phyloP scores from a whole-genome alignment of 805 yeast genomes.

The Ogataea trehalophila region DNA sequence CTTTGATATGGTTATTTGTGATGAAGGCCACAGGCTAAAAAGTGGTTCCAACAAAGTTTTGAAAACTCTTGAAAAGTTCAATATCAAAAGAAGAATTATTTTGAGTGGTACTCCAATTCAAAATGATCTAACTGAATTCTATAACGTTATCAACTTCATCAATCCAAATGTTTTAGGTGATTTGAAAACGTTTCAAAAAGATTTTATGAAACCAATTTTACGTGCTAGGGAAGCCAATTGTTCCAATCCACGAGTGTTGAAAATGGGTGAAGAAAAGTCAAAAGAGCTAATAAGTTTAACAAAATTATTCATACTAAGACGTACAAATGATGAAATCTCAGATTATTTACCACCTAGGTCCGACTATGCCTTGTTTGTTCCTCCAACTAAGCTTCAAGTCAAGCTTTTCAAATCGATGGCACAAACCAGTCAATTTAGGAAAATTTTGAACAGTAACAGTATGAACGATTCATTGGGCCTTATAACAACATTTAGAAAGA shows the following conservation, averaged over 20 bases:
- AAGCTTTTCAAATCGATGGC: conserved; percentile 49
- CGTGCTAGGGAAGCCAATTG: conserved; percentile 65
- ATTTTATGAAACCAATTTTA: conserved; percentile 65
- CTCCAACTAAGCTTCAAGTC: conserved; percentile 63
- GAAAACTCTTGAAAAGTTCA: conserved; percentile 52
- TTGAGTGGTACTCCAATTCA: conserved; percentile 72
- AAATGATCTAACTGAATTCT: conserved; percentile 83
- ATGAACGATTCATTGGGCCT: conserved; percentile 52
- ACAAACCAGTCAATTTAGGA: conserved; percentile 32
- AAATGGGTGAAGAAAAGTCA: conserved; percentile 57
- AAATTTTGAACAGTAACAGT: conserved; percentile 27
- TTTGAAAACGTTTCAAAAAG: conserved; percentile 51
- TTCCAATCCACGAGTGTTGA: conserved; percentile 41
- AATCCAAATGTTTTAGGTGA: conserved; percentile 79
- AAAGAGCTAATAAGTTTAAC: conserved; percentile 63
- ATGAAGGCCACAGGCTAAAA: conserved; percentile 92
- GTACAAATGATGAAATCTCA: conserved; percentile 55
- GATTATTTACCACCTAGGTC: conserved; percentile 67
- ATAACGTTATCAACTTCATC: conserved; percentile 71
- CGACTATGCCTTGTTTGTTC: conserved; percentile 72
- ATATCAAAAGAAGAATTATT: conserved; percentile 53
- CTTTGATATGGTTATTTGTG: conserved; percentile 78
- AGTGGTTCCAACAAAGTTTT: conserved; percentile 67
- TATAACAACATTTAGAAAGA: conserved; percentile 70
- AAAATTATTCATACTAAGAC: conserved; percentile 60